Base-by-base conservation (phyloP, 306 rosid genomes). In the Pueraria montana region DNA sequence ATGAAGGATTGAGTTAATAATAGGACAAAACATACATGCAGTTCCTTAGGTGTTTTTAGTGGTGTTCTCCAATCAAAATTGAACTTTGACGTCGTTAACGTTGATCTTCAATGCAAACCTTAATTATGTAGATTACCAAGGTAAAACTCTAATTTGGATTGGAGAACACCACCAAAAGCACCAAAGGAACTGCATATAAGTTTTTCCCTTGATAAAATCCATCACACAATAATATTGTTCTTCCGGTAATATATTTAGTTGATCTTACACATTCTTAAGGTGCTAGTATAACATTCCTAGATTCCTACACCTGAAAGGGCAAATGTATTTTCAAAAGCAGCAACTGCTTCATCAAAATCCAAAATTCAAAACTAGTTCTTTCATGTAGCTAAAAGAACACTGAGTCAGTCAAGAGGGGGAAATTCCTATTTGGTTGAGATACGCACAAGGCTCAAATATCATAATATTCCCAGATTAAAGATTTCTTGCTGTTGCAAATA, bases 251-350 rank as follows among this genome's bases (percentile, higher is more conserved):
- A 71, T 50, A 20, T 26, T 34, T 40, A 36, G 16, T 77, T 46
- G 73, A 36, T 52, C 27, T 45, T 34, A 30, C 9, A 23, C 59
- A 34, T 55, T 72, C 26, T 20, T 43, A 11, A 49, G 40, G 18
- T 36, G 12, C 40, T 62, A 20, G 32, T 53, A 80, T 46, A 79
- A 69, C 56, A 61, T 34, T 80, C 13, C 55, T 16, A 69, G 46
- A 61, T 34, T 80, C 13, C 55, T 16, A n/a, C 1, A 58, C 59
- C 34, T 36, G 32, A n/a, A 58, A 27, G 68, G 26, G 24, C 52
- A 80, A 30, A 30, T 6, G 30, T 48, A 55, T 12, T 56, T 68
- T 62, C 34, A 58, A 59, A 50, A 84, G 50, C 52, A 73, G 68
- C 30, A 56, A 46, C 30, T 71, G 75, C 48, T 24, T 13, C 58